These are phyloP conservation scores for Cudoniella acicularis DNA, from an alignment of 495 filamentous ascomycete species.

Conservation along the genomic window DNA sequence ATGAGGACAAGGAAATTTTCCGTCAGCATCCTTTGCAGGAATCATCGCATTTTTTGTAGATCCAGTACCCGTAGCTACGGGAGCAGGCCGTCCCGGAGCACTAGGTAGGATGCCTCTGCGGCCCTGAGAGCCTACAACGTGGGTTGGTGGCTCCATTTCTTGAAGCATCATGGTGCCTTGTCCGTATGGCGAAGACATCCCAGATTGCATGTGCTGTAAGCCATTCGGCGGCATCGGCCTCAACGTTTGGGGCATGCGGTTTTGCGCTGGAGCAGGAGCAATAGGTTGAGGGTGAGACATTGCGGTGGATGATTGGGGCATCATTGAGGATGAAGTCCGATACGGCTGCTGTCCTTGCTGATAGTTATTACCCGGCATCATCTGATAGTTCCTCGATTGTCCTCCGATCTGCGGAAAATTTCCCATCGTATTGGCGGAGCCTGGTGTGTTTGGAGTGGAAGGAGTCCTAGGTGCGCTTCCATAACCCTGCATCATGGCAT, in stretches of 20 bases:
- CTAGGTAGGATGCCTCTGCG: constrained; percentile 87
- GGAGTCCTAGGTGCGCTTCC: constrained; percentile 59
- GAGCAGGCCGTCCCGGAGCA: constrained; percentile 73
- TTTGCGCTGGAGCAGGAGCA: constrained; percentile 58
- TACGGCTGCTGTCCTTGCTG: constrained; percentile 54
- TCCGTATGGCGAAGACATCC: constrained; percentile 47
- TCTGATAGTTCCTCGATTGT: constrained; percentile 16
- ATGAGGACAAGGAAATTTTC: constrained; percentile 95
- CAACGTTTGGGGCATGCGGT: constrained; percentile 43
- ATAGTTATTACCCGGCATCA: constrained; percentile 36
- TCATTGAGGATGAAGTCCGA: constrained; percentile 57
- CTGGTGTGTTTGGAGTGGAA: constrained; percentile 55
- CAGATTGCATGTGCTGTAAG: constrained; percentile 40
- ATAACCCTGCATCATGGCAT: constrained; percentile 57
- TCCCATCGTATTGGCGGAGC: constrained; percentile 46
- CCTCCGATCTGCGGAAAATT: constrained; percentile 22
- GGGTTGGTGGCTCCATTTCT: constrained; percentile 63
- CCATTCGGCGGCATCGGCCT: constrained; percentile 61
- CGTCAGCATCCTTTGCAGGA: constrained; percentile 89
- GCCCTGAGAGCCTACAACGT: constrained; percentile 91
- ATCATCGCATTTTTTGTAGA: constrained; percentile 73
- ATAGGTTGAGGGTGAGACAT: constrained; percentile 69
- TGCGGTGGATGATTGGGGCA: constrained; percentile 61
- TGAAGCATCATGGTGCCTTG: constrained; percentile 34
- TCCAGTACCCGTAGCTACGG: constrained; percentile 53